These are phyloP conservation scores for Leccinum barrowsii DNA, from an alignment of 768 basidiomycete species.

Conservation along the genomic window DNA sequence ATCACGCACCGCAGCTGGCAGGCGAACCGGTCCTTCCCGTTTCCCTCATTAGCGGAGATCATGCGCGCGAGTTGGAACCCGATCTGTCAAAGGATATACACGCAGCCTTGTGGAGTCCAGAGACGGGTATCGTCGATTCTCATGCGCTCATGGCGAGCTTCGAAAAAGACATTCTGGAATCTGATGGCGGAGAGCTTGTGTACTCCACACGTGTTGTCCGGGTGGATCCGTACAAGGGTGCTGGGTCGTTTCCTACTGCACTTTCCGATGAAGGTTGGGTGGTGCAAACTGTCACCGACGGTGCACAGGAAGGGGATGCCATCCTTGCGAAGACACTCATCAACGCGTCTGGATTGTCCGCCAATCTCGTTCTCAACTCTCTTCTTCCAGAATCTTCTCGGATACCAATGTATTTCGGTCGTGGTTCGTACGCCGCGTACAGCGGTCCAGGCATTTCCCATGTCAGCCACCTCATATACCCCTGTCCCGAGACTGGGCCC, in stretches of 20 bases:
- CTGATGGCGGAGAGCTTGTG: conserved; percentile 65
- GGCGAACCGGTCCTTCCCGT: conserved; percentile 52
- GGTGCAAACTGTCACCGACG: conserved; percentile 70
- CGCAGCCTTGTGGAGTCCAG: conserved; percentile 75
- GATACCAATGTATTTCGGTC: conserved; percentile 76
- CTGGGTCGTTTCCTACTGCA: conserved; percentile 17
- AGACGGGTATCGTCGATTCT: conserved; percentile 89
- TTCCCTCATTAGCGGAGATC: conserved; percentile 60
- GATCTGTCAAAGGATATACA: conserved; percentile 69
- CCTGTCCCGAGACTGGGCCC: conserved; percentile 69
- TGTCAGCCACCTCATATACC: conserved; percentile 83
- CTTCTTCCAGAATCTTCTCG: conserved; percentile 53
- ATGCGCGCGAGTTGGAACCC: conserved; percentile 77
- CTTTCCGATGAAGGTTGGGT: conserved; percentile 74
- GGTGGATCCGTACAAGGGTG: conserved; percentile 58
- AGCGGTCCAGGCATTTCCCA: conserved; percentile 68
- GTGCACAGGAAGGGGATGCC: conserved; percentile 50
- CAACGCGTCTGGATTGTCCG: conserved; percentile 79
- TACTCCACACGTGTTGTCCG: conserved; percentile 82
- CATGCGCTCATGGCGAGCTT: conserved; percentile 80
- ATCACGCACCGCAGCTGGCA: conserved; percentile 12
- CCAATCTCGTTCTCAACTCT: conserved; percentile 66
- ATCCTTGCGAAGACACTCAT: conserved; percentile 73
- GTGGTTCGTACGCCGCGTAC: conserved; percentile 88
- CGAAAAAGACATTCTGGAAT: conserved; percentile 75